phyloP scores from a whole-genome alignment of 176 grass and related monocot genomes.

The Aegilops tauschii region DNA sequence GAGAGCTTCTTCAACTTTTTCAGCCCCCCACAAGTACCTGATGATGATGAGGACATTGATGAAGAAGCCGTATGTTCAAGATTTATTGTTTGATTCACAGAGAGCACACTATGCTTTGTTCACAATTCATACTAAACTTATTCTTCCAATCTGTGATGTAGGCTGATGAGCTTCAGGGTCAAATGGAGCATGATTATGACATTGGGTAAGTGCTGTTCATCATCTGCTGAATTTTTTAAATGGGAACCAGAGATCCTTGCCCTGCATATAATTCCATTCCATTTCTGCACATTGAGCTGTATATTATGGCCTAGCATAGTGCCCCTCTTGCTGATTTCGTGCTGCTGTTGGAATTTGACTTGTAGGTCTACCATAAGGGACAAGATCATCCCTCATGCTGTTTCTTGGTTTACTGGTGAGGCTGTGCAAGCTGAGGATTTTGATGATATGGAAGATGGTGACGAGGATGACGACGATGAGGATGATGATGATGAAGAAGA shows the following conservation, averaged over 20 bases:
- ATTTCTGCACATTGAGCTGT: neutral
- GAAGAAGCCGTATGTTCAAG: slow-evolving; percentile 70
- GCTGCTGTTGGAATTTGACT: neutral
- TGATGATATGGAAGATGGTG: slow-evolving; percentile 47
- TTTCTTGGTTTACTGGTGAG: slow-evolving; percentile 89
- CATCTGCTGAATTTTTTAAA: neutral
- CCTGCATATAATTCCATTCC: neutral
- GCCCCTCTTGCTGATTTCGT: neutral
- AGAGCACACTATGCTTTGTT: neutral
- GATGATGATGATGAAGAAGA: neutral
- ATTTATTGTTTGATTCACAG: slow-evolving; percentile 12
- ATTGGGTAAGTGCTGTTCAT: slow-evolving; percentile 54
- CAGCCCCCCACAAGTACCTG: slow-evolving; percentile 77
- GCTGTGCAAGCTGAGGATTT: slow-evolving; percentile 65
- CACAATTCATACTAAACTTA: neutral
- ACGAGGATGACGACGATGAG: slow-evolving; percentile 15
- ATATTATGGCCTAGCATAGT: neutral
- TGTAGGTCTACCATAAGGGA: slow-evolving; percentile 83
- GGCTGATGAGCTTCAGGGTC: slow-evolving; percentile 86
- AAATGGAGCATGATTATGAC: slow-evolving; percentile 96
- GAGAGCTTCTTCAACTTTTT: slow-evolving; percentile 99
- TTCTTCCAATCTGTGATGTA: slow-evolving; percentile 23
- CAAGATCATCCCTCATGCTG: slow-evolving; percentile 90
- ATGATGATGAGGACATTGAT: slow-evolving; percentile 77
- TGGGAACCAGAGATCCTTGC: neutral